Base-by-base conservation (phyloP, 2,329 filamentous ascomycete genomes). In the Calonectria pseudoreteaudii region DNA sequence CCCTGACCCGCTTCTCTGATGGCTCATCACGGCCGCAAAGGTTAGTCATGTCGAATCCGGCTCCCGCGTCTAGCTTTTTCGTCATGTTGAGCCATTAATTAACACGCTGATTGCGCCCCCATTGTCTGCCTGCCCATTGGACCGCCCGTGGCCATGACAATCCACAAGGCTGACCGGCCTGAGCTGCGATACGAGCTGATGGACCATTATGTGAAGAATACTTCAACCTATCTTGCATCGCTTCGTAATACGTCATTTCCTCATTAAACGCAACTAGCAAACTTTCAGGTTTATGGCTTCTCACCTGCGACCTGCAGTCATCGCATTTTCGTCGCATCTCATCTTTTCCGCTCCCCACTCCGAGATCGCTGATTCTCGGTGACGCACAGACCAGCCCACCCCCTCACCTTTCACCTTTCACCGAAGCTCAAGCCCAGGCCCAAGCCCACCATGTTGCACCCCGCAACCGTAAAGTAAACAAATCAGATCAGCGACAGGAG, bases 401-500 rank as follows among this genome's bases (percentile, higher is more conserved):
- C n/a, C n/a, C 47, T 34, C 62, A 65, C 68, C 69, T 70, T 53
- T 73, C 78, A 47, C 77, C 65, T 26, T 49, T 60, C 70, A 52
- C 66, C 44, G 26, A 38, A 30, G 26, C 41, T 44, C 41, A 44
- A 44, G 41, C 38, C 38, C 38, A 41, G n/a, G n/a, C n/a, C n/a
- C n/a, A n/a, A n/a, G n/a, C 11, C 6, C 30, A 20, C 44, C 47
- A 68, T 31, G 23, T n/a, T 30, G 53, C 68, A 77, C 78, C 78
- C 79, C 78, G 78, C 79, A 80, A 80, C 79, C 77, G 73, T 70
- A 80, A 70, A 80, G 79, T 80, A 80, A 80, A 80, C 79, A 80
- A 80, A 80, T 62, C 23, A 38, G 52, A 80, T 62, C 23, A 38
- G 52, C 28, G 20, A 47, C 4, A 47, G 44, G 9, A 56, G 52